Conservation (phyloP, 1,139 yeast genomes). For the Zygosaccharomyces sapae region DNA sequence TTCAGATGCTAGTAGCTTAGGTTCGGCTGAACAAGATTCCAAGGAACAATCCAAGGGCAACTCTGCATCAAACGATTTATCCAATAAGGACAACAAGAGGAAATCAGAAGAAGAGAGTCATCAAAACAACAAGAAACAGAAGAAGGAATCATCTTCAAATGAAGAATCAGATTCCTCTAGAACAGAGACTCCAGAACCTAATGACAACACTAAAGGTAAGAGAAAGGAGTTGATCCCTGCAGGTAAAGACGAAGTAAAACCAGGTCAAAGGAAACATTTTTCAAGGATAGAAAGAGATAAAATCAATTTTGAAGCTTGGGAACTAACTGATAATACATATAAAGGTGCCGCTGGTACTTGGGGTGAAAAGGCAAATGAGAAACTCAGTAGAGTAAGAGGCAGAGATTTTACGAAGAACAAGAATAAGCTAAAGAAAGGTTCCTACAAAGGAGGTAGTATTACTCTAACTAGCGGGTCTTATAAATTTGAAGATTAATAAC, state of each 20-base stretch:
- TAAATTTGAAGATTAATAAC: slow-evolving; percentile 69
- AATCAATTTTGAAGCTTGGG: slow-evolving; percentile 61
- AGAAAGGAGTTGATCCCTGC: slow-evolving; percentile 44
- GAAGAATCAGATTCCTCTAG: slow-evolving; percentile 26
- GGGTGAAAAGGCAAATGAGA: slow-evolving; percentile 94
- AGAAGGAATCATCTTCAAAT: slow-evolving; percentile 14
- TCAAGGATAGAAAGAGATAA: slow-evolving; percentile 85
- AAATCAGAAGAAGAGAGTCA: slow-evolving; percentile 22
- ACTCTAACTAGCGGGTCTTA: slow-evolving; percentile 86
- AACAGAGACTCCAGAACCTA: slow-evolving; percentile 22
- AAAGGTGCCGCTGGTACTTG: slow-evolving; percentile 98
- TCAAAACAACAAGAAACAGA: slow-evolving; percentile 19
- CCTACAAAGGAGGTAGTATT: slow-evolving; percentile 93
- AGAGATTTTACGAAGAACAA: slow-evolving; percentile 95
- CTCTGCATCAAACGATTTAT: slow-evolving; percentile 22
- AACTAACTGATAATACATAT: slow-evolving; percentile 82
- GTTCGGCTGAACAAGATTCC: background rate
- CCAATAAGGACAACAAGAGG: slow-evolving; percentile 16
- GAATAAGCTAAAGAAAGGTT: slow-evolving; percentile 96
- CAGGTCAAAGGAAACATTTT: slow-evolving; percentile 82
- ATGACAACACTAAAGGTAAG: slow-evolving; percentile 22
- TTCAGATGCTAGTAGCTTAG: background rate
- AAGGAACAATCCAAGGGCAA: slow-evolving; percentile 1
- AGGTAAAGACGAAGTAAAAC: slow-evolving; percentile 43
- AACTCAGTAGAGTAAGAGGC: slow-evolving; percentile 79